phyloP scores from a whole-genome alignment of 768 basidiomycete species.

The Suillus variegatus region DNA sequence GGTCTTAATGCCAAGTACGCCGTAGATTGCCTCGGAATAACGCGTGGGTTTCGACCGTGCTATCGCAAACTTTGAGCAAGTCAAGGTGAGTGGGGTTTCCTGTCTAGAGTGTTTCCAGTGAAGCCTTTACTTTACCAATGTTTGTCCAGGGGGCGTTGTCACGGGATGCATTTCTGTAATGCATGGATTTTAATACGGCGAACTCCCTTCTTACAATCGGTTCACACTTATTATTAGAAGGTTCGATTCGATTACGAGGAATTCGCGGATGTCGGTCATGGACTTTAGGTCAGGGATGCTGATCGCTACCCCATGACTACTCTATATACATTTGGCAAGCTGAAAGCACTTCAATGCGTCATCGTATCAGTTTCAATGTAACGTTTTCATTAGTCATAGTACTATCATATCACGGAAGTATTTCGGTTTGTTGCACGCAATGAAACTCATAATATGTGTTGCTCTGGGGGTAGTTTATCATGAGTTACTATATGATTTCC shows the following conservation, averaged over 20 bases:
- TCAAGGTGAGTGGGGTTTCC: slow-evolving; percentile 63
- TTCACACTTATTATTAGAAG: slow-evolving; percentile 20
- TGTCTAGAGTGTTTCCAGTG: neutral
- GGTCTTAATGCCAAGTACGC: slow-evolving; percentile 79
- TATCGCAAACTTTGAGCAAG: slow-evolving; percentile 81
- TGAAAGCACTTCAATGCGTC: slow-evolving; percentile 11
- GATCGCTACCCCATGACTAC: neutral
- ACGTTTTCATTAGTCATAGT: slow-evolving; percentile 21
- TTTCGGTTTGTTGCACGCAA: slow-evolving; percentile 7
- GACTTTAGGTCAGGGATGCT: neutral
- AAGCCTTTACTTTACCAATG: slow-evolving; percentile 25
- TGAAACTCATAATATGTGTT: slow-evolving; percentile 5
- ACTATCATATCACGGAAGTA: slow-evolving; percentile 23
- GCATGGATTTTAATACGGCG: slow-evolving; percentile 1
- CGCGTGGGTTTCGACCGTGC: slow-evolving; percentile 84
- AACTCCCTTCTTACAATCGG: neutral
- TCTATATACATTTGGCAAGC: slow-evolving; percentile 19
- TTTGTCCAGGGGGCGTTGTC: slow-evolving; percentile 45
- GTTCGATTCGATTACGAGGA: slow-evolving; percentile 5
- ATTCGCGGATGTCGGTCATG: neutral
- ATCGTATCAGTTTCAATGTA: slow-evolving; percentile 24
- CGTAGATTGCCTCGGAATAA: slow-evolving; percentile 84
- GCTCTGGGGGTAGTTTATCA: slow-evolving; percentile 15
- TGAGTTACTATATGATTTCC: neutral
- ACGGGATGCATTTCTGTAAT: slow-evolving; percentile 56